Evolutionary conservation across 2,329 filamentous ascomycete genomes (phyloP), one percentile per base, ranked within the genome.

Genomic region (Elsinoe australis): DNA sequence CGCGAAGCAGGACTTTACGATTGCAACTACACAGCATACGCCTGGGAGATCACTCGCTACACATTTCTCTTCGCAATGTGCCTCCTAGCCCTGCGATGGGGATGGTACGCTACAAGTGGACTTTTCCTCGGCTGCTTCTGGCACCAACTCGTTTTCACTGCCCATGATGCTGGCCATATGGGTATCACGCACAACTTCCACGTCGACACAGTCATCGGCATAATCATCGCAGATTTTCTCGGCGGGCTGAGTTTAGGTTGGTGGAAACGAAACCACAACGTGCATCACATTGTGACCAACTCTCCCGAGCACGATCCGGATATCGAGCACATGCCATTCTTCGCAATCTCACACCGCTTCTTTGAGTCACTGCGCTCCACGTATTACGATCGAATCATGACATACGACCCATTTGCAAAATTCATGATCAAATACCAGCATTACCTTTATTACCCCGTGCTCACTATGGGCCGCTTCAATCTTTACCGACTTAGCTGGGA

Each of bases 121-220:
- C 63, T 85, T 41, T 87, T 82, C 56, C 72, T 96, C 2, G 92
- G 90, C 15, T 73, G 78, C 53, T 76, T 94, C 60, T 96, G 92
- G 90, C 92, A 96, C 61, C 92, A 96, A 63, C 75, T 96, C 21
- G 85, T 90, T 45, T 98, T 98, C 62, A 83, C 83, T 1, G 92
- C 87, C 52, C 92, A 98, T 65, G 92, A 98, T 71, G 87, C 90
- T 44, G 89, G 87, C 5, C 92, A 98, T 66, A 94, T 95, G 84
- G 92, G 87, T 55, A 95, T 98, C 58, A 98, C 92, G 2, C 90
- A 96, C 66, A 75, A 83, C 62, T 96, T 90, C 63, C 81, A 85
- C 42, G 67, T 80, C 29, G 92, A 98, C 64, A 84, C 83, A 1
- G 73, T 84, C 41, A 87, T 98, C 53, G 90, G 87, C 41, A 95